A percentile compares a stretch with the other conserved stretches of the same genome.
Conservation (phyloP, 2,329 filamentous ascomycete genomes). For the Trichophyton benhamiae region DNA sequence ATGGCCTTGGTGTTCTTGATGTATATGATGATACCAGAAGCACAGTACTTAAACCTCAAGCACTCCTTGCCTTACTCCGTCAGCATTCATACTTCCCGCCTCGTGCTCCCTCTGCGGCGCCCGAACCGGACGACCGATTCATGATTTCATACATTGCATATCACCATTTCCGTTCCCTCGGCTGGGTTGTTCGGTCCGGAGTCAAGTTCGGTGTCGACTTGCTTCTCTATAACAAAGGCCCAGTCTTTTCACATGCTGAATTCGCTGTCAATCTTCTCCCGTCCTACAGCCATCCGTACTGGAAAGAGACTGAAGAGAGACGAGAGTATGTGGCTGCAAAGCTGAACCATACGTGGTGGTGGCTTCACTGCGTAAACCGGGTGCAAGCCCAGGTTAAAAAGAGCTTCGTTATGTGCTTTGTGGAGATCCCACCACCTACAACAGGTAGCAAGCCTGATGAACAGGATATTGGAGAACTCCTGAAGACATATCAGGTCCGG, state of each 20-base stretch:
- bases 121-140: slow-evolving; percentile 70
- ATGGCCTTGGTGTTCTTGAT: slow-evolving; percentile 61
- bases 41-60: slow-evolving; percentile 38
- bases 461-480: slow-evolving; percentile 45
- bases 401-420: slow-evolving; percentile 77
- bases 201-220: slow-evolving; percentile 94
- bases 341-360: slow-evolving; percentile 36
- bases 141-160: slow-evolving; percentile 79
- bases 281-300: slow-evolving; percentile 62
- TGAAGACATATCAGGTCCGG: slow-evolving; percentile 61
- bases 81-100: slow-evolving; percentile 58
- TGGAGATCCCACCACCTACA: slow-evolving; percentile 63
- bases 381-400: slow-evolving; percentile 85
- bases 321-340: slow-evolving; percentile 41
- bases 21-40: slow-evolving; percentile 36
- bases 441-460: slow-evolving; percentile 29
- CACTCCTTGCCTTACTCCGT: slow-evolving; percentile 56
- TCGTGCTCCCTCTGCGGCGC: slow-evolving; percentile 27
- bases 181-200: slow-evolving; percentile 85
- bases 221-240: slow-evolving; percentile 84
- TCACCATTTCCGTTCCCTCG: slow-evolving; percentile 89
- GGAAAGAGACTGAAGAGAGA: slow-evolving; percentile 43
- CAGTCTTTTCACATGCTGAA: slow-evolving; percentile 88
- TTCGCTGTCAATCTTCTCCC: slow-evolving; percentile 80
- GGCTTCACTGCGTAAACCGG: slow-evolving; percentile 72